Conservation (phyloP, 768 basidiomycete genomes). For the Psilocybe azurescens region DNA sequence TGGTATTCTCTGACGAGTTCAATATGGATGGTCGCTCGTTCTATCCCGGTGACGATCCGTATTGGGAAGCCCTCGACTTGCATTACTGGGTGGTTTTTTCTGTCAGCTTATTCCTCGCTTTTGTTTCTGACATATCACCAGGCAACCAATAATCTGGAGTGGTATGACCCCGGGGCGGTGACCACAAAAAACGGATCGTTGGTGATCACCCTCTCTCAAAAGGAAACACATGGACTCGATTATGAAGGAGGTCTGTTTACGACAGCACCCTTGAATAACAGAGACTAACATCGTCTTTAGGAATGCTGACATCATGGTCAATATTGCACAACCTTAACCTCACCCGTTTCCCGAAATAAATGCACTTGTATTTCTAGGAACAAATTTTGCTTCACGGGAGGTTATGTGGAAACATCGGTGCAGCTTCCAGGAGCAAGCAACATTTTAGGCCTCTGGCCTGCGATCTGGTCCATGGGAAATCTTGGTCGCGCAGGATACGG, state of each 20-base stretch:
- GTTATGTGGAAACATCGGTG: constrained; percentile 70
- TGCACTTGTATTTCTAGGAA: constrained; percentile 51
- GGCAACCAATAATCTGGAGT: constrained; percentile 74
- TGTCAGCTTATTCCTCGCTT: background rate
- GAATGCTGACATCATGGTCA: constrained; percentile 50
- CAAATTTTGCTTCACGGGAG: constrained; percentile 90
- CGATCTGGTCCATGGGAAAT: constrained; percentile 79
- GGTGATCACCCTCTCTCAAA: constrained; percentile 70
- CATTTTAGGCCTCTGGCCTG: constrained; percentile 77
- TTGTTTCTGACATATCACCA: constrained; percentile 23
- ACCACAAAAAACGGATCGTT: constrained; percentile 77
- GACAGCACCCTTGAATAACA: constrained; percentile 25
- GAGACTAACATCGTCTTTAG: constrained; percentile 32
- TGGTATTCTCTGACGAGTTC: constrained; percentile 85
- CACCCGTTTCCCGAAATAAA: constrained; percentile 10
- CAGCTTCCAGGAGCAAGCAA: constrained; percentile 70
- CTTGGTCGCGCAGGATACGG: constrained; percentile 84
- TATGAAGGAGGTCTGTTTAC: constrained; percentile 65
- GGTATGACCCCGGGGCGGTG: constrained; percentile 86
- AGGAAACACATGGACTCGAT: constrained; percentile 68
- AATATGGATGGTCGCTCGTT: constrained; percentile 74
- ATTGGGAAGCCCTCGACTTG: constrained; percentile 81
- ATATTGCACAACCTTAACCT: constrained; percentile 5
- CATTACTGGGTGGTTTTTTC: constrained; percentile 69
- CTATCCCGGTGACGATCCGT: constrained; percentile 85